These are phyloP conservation scores for Lasiodiplodia gonubiensis DNA, from an alignment of 2,329 filamentous ascomycete species.

Conservation along the genomic window DNA sequence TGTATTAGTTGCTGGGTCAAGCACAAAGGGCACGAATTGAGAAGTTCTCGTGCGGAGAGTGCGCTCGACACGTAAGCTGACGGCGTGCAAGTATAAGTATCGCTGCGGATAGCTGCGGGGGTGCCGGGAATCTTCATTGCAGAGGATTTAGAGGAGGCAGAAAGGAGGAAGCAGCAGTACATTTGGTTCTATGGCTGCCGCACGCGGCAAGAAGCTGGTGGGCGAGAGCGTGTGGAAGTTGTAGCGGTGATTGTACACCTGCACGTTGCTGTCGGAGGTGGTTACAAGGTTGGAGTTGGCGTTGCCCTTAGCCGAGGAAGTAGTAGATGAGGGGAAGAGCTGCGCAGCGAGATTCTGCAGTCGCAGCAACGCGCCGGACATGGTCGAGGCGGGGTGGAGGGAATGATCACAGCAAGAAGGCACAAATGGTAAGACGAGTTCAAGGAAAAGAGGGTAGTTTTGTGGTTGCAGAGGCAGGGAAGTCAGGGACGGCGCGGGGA, in stretches of 20 bases:
- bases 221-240: slow-evolving; percentile 83
- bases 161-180: slow-evolving; percentile 45
- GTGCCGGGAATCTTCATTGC: neutral
- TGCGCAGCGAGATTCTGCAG: slow-evolving; percentile 47
- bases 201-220: slow-evolving; percentile 84
- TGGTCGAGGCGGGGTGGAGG: neutral
- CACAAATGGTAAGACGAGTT: neutral
- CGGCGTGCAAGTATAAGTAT: neutral
- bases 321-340: slow-evolving; percentile 39
- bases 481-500: slow-evolving; percentile 16
- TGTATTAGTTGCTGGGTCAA: neutral
- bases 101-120: neutral
- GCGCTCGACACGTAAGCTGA: neutral
- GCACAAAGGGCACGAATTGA: neutral
- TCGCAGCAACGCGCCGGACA: slow-evolving; percentile 32
- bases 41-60: neutral
- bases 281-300: slow-evolving; percentile 37
- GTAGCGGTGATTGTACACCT: slow-evolving; percentile 53
- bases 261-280: slow-evolving; percentile 42
- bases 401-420: neutral
- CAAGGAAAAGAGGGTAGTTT: slow-evolving; percentile 3
- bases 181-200: slow-evolving; percentile 85
- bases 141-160: neutral
- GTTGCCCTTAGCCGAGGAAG: slow-evolving; percentile 42
- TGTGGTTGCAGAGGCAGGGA: slow-evolving; percentile 4